A percentile compares a stretch with the other conserved stretches of the same genome.
These are phyloP conservation scores for Haematococcus lacustris DNA, from an alignment of 139 green algal genomes.

Conservation along the genomic window DNA sequence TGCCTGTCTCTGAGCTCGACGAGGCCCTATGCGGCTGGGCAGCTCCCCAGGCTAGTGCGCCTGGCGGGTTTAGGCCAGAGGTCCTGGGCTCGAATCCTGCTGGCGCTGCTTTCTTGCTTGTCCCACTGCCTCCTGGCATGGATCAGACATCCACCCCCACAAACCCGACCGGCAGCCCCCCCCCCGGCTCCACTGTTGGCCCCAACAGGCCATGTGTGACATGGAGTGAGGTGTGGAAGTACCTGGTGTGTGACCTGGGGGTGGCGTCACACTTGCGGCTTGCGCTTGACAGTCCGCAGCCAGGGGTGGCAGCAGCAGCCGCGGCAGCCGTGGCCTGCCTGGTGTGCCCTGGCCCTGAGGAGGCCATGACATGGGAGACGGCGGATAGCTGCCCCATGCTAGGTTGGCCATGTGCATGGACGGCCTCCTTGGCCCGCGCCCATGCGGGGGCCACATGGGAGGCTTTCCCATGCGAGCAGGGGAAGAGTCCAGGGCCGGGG, in stretches of 20 bases:
- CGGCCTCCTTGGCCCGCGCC: background rate
- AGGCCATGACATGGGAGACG: slow-evolving; percentile 25
- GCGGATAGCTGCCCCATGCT: slow-evolving; percentile 14
- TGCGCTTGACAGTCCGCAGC: slow-evolving; percentile 47
- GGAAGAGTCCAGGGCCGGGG: background rate
- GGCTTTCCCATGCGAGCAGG: background rate
- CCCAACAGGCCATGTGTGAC: background rate
- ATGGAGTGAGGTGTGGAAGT: slow-evolving; percentile 45
- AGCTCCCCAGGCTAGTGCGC: background rate
- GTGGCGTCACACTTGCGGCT: slow-evolving; percentile 39
- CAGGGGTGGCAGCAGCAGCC: slow-evolving; percentile 36
- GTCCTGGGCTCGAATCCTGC: background rate
- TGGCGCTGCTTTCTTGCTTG: background rate
- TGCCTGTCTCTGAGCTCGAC: background rate
- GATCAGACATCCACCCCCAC: background rate
- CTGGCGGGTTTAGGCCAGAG: too few species aligned
- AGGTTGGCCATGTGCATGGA: slow-evolving; percentile 13
- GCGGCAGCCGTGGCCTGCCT: slow-evolving; percentile 32
- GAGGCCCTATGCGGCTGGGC: background rate
- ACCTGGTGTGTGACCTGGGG: slow-evolving; percentile 32
- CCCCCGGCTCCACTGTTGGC: background rate
- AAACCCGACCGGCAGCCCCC: background rate
- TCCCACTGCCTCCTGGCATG: background rate
- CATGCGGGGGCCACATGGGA: slow-evolving; percentile 2
- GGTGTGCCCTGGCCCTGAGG: slow-evolving; percentile 17